phyloP scores from a whole-genome alignment of 371 early-diverging fungal species.

The Dichotomocladium elegans region DNA sequence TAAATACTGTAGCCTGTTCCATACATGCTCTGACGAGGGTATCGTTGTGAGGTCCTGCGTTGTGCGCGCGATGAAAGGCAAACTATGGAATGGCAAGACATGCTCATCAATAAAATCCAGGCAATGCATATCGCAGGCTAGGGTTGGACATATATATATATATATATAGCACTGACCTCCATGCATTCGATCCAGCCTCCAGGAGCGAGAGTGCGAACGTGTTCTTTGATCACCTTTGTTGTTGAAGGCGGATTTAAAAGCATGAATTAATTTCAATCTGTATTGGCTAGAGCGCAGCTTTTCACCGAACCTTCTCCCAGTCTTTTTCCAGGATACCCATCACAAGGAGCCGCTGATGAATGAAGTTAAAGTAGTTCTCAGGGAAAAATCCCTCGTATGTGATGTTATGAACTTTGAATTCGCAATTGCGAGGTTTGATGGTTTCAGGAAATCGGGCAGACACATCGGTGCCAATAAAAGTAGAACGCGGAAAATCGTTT shows the following conservation, averaged over 20 bases:
- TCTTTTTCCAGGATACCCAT: slow-evolving; percentile 22
- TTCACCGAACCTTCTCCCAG: slow-evolving; percentile 28
- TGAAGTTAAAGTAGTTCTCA: slow-evolving; percentile 48
- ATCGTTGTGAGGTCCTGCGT: no score
- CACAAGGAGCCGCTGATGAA: slow-evolving; percentile 43
- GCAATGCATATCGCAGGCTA: background rate
- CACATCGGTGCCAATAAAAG: slow-evolving; percentile 14
- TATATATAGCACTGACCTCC: background rate
- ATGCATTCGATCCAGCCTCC: slow-evolving; percentile 19
- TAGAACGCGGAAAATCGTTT: slow-evolving; percentile 9
- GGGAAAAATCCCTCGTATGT: slow-evolving; percentile 47
- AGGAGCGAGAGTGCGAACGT: slow-evolving; percentile 6
- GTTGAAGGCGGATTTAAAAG: background rate
- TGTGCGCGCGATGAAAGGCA: no score
- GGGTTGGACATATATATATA: background rate
- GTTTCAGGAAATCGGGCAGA: slow-evolving; percentile 10
- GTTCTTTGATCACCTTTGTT: slow-evolving; percentile 8
- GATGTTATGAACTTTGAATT: slow-evolving; percentile 49
- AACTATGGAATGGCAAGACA: no score
- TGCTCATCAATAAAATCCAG: background rate
- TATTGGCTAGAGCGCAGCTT: background rate
- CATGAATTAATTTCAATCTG: no score
- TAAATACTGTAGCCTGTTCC: background rate
- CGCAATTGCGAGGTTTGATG: slow-evolving; percentile 20
- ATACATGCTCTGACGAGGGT: slow-evolving; percentile 3